phyloP scores from a whole-genome alignment of 441 rosid genomes.

The Croton laevigatus region DNA sequence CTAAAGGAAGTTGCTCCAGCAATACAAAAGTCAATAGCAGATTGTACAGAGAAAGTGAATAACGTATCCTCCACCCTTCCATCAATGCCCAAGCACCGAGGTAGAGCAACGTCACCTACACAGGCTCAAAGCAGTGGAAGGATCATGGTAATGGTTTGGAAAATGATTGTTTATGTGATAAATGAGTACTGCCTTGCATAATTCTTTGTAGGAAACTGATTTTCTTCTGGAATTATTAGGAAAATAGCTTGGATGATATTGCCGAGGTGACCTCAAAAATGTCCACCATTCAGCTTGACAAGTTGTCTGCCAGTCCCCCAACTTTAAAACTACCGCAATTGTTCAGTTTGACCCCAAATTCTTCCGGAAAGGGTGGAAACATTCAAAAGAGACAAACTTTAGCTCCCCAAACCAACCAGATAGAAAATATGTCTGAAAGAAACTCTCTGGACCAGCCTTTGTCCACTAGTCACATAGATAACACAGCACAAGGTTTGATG shows the following conservation, averaged over 20 bases:
- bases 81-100: conserved; percentile 52
- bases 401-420: conserved; percentile 56
- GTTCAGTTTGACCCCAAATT: conserved; percentile 88
- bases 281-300: conserved; percentile 77
- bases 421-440: conserved; percentile 61
- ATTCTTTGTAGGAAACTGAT: conserved; percentile 10
- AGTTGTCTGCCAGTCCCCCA: conserved; percentile 67
- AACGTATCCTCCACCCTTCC: conserved; percentile 71
- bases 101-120: conserved; percentile 55
- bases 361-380: conserved; percentile 80
- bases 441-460: conserved; percentile 56
- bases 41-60: conserved; percentile 79
- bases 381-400: conserved; percentile 64
- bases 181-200: conserved; percentile 3
- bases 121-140: conserved; percentile 85
- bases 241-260: conserved; percentile 62
- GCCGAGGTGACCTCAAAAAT: conserved; percentile 68
- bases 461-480: conserved; percentile 47
- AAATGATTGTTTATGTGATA: conserved; percentile 9
- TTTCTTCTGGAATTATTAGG: conserved; percentile 45
- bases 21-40: conserved; percentile 83
- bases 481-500: conserved; percentile 64
- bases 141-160: conserved; percentile 46
- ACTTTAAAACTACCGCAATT: conserved; percentile 91
- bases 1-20: conserved; percentile 93